These are phyloP conservation scores for Coffea canephora DNA, from an alignment of 257 asterid species.

Conservation along the genomic window DNA sequence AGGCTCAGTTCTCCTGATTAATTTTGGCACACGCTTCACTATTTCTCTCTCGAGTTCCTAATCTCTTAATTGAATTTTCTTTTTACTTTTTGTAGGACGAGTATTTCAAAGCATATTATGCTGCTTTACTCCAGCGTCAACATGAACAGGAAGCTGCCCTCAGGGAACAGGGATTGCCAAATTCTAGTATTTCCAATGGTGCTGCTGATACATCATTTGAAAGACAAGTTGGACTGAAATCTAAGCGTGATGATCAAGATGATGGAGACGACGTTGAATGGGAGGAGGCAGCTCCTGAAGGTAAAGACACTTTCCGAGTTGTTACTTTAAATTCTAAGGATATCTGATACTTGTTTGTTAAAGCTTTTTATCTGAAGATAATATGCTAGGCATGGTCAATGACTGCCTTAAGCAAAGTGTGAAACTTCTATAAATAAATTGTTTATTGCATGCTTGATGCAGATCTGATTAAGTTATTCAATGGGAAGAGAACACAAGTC, in stretches of 20 bases:
- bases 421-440: too few relatives aligned
- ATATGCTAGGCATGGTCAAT: not conserved
- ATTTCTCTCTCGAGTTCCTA: not conserved
- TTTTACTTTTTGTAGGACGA: conserved; percentile 52
- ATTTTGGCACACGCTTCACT: not conserved
- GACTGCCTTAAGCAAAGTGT: not conserved
- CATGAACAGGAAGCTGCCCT: conserved; percentile 55
- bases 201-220: conserved; percentile 34
- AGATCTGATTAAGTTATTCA: too few relatives aligned
- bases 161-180: conserved; percentile 36
- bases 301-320: conserved; percentile 33
- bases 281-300: conserved; percentile 77
- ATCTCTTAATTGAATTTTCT: conserved; percentile 1
- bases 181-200: conserved; percentile 27
- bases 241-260: conserved; percentile 56
- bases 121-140: conserved; percentile 64
- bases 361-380: not conserved
- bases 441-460: too few relatives aligned
- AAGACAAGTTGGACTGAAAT: conserved; percentile 81
- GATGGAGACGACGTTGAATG: conserved; percentile 73
- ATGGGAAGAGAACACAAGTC: too few relatives aligned
- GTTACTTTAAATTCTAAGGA: not conserved
- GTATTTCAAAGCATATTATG: conserved; percentile 80
- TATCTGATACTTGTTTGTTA: not conserved
- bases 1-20: not conserved